Evolutionary conservation across 371 early-diverging fungal species (phyloP), one percentile per base, ranked within the genome.

Genomic region (Mortierella sp.): DNA sequence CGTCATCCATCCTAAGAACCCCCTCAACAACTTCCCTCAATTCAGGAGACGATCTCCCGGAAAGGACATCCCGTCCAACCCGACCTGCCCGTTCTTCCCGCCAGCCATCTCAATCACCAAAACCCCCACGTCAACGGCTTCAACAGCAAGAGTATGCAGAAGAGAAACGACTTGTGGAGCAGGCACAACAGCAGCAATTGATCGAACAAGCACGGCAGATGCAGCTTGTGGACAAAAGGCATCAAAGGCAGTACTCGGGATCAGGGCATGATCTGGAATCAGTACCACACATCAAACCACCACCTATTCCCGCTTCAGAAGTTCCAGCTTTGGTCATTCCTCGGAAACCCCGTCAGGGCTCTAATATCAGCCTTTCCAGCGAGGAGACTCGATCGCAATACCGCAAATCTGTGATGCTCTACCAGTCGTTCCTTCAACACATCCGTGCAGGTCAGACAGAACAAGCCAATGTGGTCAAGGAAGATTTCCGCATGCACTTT

Each of bases 401-500:
- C 43, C 28, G 55, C 2, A 54, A 55, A 24, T 63, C 64, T 2
- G 56, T 63, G 28, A 19, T 3, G 2, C 55, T 64, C 16, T 58
- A 58, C 38, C 43, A 65, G 8, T 21, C 54, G 1, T 65, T 46
- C 38, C 39, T 65, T 12, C 31, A 58, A n/a, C 39, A 45, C 7
- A 46, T 65, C 18, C 54, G 23, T 2, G 47, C 39, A 7, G 66
- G 66, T 3, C 59, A 58, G 34, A 39, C 52, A 3, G 66, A 58
- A 16, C 38, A 58, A 30, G 59, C 59, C 30, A 47, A 54, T 21
- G 26, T 26, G 14, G 41, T 65, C 12, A 21, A 58, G 19, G 27
- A 53, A 31, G 59, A 58, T 16, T 65, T 65, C 13, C 58, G 47
- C 34, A 30, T n/a, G 0, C 65, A 65, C 18, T 48, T 58, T n/a